Evolutionary conservation across 768 basidiomycete species (phyloP), one percentile per base, ranked within the genome.

Genomic region (Termitomyces sp.): DNA sequence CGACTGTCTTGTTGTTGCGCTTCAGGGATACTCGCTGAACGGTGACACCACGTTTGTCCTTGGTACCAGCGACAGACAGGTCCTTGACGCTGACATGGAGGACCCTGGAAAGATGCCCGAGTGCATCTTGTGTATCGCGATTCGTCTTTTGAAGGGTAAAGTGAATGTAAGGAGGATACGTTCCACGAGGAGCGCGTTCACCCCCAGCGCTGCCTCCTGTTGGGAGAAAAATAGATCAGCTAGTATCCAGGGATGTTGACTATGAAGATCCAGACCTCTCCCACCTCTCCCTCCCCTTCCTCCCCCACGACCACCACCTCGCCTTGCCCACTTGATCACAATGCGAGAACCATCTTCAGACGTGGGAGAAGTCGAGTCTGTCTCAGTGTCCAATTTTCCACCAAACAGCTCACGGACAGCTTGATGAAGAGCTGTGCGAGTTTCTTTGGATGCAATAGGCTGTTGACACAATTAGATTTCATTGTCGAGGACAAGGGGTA

Each of bases 141-240:
- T 99, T 99, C 22, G 95, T 92, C 76, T 99, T 99, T 71, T 96
- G 95, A 38, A 99, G 77, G 1, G 93, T 97, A 73, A 98, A 97
- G 70, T 98, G 95, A 64, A 98, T 94, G 70, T 91, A 99, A 0
- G 90, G 91, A 60, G 91, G 91, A 65, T 85, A 90, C 24, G 80
- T 83, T 24, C 87, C 88, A 46, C 90, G 83, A 49, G 84, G 78
- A 28, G 77, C 68, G 45, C 82, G 81, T 56, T 79, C 79, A 22
- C 77, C 75, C 66, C 49, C 60, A 55, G 58, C 65, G 50, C 53
- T 63, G 12, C 65, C 58, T 9, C 59, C 50, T 57, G 39, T 57
- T 36, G 24, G 4, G n/a, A 28, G 4, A 11, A 11, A 49, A 28
- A 28, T 44, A 33, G 13, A 33, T 63, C 28, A 63, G 40, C 40